Evolutionary conservation across 352 stramenopile genomes (phyloP).

Genomic region (Vaucheria bursata): DNA sequence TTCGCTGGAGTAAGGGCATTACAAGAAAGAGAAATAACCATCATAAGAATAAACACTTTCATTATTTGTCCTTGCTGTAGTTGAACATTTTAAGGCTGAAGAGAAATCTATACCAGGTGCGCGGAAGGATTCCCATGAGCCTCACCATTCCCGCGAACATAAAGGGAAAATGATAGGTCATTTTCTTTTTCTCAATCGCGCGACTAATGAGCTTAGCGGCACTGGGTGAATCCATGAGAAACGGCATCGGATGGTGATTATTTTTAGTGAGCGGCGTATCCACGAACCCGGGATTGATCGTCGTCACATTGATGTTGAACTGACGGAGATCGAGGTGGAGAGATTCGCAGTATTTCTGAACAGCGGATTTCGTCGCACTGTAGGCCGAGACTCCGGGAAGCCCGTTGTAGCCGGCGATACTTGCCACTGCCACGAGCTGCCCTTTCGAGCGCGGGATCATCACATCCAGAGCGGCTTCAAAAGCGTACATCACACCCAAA

Average conservation of each 20-base stretch:
- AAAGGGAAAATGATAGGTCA: not conserved
- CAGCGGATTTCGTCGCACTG: not conserved
- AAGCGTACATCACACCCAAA: not conserved
- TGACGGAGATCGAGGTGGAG: not conserved
- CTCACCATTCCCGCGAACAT: not conserved
- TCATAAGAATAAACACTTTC: too few relatives aligned
- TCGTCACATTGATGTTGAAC: not conserved
- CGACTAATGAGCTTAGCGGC: not conserved
- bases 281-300: not conserved
- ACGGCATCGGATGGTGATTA: not conserved
- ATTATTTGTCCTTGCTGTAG: too few relatives aligned
- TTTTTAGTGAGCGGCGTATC: not conserved
- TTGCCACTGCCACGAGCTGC: not conserved
- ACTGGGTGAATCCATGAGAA: not conserved
- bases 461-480: not conserved
- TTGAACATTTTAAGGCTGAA: too few relatives aligned
- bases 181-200: not conserved
- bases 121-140: not conserved
- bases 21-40: too few relatives aligned
- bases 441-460: not conserved
- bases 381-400: not conserved
- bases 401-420: not conserved
- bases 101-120: not conserved
- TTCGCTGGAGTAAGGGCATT: too few relatives aligned
- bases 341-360: not conserved